Evolutionary conservation across 139 green algal species (phyloP), one percentile per base, ranked within the genome.

Genomic region (Picochlorum sp.): DNA sequence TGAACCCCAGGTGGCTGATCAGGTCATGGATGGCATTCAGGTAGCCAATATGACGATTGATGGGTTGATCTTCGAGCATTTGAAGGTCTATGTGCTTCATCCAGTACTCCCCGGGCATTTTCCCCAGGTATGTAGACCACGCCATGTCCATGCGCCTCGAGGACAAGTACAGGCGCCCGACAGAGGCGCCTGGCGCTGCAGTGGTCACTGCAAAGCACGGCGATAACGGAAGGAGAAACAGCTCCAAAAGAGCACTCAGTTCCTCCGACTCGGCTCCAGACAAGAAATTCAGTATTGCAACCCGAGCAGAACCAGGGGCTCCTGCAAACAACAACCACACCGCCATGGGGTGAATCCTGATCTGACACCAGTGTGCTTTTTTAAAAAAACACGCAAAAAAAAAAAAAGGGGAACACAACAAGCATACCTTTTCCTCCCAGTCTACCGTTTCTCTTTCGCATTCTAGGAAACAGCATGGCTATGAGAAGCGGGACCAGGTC

Each of bases 231-330:
- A 34, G 49, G 23, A 95, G 74, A 62, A 92, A 84, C 20, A 89
- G 73, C 75, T 89, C 79, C 21, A 94, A 65, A 60, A 94, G 74
- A 6, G 82, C 68, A 1, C 64, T 52, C 23, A 94, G 77, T 71
- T 95, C 85, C 1, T 37, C 5, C 0, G 85, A 68, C 23, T 83
- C 67, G 8, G 80, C 57, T 10, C 64, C 68, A 9, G 79, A 73
- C 0, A 95, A 59, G 49, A 87, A 89, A 77, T 92, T 94, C 50
- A 95, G 83, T 20, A 94, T 82, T 49, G 88, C 86, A 38, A 82
- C 66, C n/a, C 88, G 73, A 1, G 86, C 86, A 13, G 76, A 86
- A 41, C 86, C 86, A 0, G 80, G 77, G 3, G 84, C 86, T 4
- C 86, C 70, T 76, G 63, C 26, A 18, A 59, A n/a, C 10, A 28